Base-by-base conservation (phyloP, 345 rosid species). In the Kandelia obovata region DNA sequence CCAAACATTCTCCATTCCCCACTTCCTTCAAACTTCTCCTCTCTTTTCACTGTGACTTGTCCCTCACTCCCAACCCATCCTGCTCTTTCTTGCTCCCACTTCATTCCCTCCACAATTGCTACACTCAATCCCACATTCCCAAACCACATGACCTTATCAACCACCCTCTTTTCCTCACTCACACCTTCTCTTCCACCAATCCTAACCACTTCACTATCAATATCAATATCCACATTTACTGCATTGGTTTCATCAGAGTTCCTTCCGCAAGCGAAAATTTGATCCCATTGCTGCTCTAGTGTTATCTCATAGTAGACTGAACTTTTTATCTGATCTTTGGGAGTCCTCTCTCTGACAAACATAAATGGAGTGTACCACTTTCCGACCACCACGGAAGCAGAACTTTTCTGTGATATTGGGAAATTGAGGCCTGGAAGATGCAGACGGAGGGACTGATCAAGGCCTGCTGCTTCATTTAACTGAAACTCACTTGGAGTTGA, bases 341-440 rank as follows among this genome's bases (percentile, higher is more conserved):
- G 19, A 0, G 21, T 20, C 37, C 58, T 55, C 15, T 74, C 78
- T 37, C 47, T 57, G 19, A 74, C 63, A 9, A 74, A 68, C 59
- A 68, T 74, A 65, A 68, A 74, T 27, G 78, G 78, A 39, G 30
- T 46, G 3, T 74, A 74, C 78, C 78, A 74, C 28, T 64, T 74
- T 47, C 78, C 78, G 52, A 46, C 78, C 52, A 26, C 49, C 23
- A 58, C 46, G 19, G 78, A 19, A 0, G 6, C 2, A 5, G 32
- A 63, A 46, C 34, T 49, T 2, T 4, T 46, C 26, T 67, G 26
- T 30, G 78, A 63, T 43, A 47, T 4, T 20, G 69, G 43, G 53
- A 68, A 58, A 26, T 26, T 64, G 39, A 69, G 49, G 28, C 58
- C 68, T 6, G 78, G 73, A 58, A 74, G 78, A 28, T 35, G 20